phyloP scores from a whole-genome alignment of 805 yeast genomes.

The Priceomyces carsonii region DNA sequence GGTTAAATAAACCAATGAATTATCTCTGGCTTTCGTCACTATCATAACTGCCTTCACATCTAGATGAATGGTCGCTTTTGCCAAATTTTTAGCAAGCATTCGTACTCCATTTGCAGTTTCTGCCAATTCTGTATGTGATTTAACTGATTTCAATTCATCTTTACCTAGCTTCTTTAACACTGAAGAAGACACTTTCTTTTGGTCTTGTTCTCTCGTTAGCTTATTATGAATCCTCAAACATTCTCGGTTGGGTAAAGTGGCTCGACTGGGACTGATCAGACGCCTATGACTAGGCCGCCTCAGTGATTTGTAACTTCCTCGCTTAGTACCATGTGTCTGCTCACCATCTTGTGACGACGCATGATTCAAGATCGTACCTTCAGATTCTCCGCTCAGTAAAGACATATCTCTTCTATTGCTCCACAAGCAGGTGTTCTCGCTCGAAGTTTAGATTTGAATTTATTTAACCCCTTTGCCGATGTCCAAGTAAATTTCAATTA shows the following conservation, averaged over 20 bases:
- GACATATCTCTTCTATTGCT: too few relatives aligned
- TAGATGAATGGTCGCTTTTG: conserved; percentile 69
- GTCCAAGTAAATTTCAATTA: too few relatives aligned
- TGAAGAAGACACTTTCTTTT: conserved; percentile 16
- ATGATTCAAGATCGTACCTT: too few relatives aligned
- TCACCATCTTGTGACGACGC: too few relatives aligned
- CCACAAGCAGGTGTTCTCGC: too few relatives aligned
- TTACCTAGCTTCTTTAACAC: conserved; percentile 28
- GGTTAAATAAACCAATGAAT: conserved; percentile 71
- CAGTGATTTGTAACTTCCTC: conserved; percentile 1
- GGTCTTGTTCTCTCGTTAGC: conserved; percentile 24
- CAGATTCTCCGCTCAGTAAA: too few relatives aligned
- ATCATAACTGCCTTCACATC: conserved; percentile 72
- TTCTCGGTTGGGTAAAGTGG: conserved; percentile 9
- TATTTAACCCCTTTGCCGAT: too few relatives aligned
- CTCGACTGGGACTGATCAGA: not conserved
- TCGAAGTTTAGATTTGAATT: too few relatives aligned
- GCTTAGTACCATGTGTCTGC: too few relatives aligned
- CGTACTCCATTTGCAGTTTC: conserved; percentile 83
- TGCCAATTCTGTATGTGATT: conserved; percentile 73
- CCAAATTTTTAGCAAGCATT: conserved; percentile 67
- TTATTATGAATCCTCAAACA: conserved; percentile 32
- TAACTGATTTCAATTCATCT: conserved; percentile 53
- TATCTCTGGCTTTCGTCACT: conserved; percentile 89
- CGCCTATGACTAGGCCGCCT: not conserved